Conservation (phyloP, 768 basidiomycete genomes). For the Mrakia blollopis region DNA sequence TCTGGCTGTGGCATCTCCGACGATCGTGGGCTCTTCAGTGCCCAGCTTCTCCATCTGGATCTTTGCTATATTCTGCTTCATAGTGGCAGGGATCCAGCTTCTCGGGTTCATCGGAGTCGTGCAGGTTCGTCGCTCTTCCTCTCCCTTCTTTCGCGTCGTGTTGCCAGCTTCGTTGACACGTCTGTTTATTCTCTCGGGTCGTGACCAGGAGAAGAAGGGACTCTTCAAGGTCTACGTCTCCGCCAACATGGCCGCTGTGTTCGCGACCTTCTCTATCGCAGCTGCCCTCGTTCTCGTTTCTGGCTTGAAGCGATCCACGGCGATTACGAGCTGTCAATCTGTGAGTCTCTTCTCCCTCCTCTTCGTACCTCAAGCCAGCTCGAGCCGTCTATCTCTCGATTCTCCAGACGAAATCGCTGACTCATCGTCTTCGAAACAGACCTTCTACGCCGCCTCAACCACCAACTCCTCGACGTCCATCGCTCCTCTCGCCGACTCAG, state of each 20-base stretch:
- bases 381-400: conserved; percentile 25
- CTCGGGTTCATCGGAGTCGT: conserved; percentile 82
- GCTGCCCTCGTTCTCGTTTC: conserved; percentile 78
- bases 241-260: conserved; percentile 55
- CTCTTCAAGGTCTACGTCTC: conserved; percentile 41
- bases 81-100: conserved; percentile 68
- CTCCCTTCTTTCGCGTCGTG: neutral
- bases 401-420: neutral
- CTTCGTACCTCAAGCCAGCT: too few relatives aligned
- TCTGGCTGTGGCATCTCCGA: conserved; percentile 38
- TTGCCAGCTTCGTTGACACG: neutral
- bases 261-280: conserved; percentile 66
- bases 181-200: too few relatives aligned
- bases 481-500: conserved; percentile 38
- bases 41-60: conserved; percentile 70
- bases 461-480: conserved; percentile 24
- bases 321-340: conserved; percentile 57
- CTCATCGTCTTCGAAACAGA: neutral
- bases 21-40: conserved; percentile 74
- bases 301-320: conserved; percentile 66
- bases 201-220: conserved; percentile 42
- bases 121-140: conserved; percentile 50
- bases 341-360: conserved; percentile 26
- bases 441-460: neutral
- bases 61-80: conserved; percentile 69